Conservation (phyloP, 2,329 filamentous ascomycete genomes). For the Colletotrichum scovillei region DNA sequence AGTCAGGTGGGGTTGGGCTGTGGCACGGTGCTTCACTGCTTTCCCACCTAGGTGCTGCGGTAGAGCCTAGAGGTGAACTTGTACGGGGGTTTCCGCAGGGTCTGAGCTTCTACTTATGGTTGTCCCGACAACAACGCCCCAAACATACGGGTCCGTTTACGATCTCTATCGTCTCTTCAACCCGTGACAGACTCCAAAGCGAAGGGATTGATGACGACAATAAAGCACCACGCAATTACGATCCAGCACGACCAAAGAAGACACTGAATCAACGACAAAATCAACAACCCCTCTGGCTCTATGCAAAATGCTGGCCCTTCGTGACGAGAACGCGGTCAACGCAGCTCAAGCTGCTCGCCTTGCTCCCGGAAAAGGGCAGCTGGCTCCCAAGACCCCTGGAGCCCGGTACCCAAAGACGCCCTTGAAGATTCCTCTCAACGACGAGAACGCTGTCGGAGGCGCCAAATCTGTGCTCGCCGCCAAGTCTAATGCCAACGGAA, state of each 20-base stretch:
- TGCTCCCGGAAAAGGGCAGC: conserved; percentile 42
- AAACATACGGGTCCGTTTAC: conserved; percentile 24
- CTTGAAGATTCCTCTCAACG: conserved; percentile 79
- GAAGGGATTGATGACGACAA: not conserved
- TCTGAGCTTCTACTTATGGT: conserved; percentile 26
- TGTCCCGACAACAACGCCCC: conserved; percentile 29
- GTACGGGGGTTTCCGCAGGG: conserved; percentile 25
- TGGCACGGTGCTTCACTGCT: conserved; percentile 18
- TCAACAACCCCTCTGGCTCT: not conserved
- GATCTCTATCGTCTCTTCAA: conserved; percentile 11
- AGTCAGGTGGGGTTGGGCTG: conserved; percentile 28
- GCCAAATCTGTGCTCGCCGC: conserved; percentile 70
- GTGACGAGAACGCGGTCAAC: conserved; percentile 37
- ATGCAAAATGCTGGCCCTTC: conserved; percentile 35
- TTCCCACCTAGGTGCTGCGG: no score
- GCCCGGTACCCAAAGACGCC: conserved; percentile 84
- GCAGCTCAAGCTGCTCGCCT: conserved; percentile 36
- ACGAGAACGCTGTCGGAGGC: conserved; percentile 80
- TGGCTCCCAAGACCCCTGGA: conserved; percentile 82
- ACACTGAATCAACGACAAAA: not conserved
- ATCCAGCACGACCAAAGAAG: not conserved
- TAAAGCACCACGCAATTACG: not conserved
- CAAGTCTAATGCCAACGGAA: conserved; percentile 61
- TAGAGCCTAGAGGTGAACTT: not conserved
- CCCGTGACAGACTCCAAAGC: not conserved